Percentiles rank a stretch among this genome's conserved stretches.
These are phyloP conservation scores for Trichoderma endophyticum DNA, from an alignment of 2,329 filamentous ascomycete genomes.

Conservation along the genomic window DNA sequence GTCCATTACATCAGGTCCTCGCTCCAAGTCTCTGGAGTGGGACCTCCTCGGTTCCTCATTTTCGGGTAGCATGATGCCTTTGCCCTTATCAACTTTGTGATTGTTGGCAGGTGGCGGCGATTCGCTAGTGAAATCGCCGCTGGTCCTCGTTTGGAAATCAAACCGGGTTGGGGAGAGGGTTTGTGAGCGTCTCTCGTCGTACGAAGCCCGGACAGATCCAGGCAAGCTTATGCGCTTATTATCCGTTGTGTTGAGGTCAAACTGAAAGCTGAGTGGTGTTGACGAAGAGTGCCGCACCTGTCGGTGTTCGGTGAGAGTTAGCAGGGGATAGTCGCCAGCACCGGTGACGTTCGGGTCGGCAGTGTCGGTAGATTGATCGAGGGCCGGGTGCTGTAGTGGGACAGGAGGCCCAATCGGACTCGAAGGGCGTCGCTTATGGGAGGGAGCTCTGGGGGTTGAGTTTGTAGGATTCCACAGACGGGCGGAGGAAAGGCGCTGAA, in stretches of 20 bases:
- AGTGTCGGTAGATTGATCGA: conserved; percentile 37
- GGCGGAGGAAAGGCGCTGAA: conserved; percentile 41
- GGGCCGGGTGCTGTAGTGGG: conserved; percentile 45
- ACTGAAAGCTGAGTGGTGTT: conserved; percentile 48
- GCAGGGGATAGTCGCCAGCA: conserved; percentile 49
- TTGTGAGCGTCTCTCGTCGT: conserved; percentile 47
- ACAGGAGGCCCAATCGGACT: conserved; percentile 52
- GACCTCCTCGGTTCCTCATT: conserved; percentile 35
- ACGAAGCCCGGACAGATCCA: conserved; percentile 51
- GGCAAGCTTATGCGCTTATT: conserved; percentile 53
- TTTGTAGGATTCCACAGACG: conserved; percentile 62
- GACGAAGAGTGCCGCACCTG: conserved; percentile 44
- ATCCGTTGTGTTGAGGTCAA: conserved; percentile 45
- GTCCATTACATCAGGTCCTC: conserved; percentile 47
- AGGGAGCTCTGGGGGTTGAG: conserved; percentile 48
- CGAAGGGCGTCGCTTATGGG: conserved; percentile 47
- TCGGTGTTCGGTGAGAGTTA: conserved; percentile 49
- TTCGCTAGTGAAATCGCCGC: neutral
- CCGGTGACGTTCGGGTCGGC: conserved; percentile 38
- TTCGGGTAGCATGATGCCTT: conserved; percentile 44
- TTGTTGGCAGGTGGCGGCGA: neutral
- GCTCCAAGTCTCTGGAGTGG: conserved; percentile 53
- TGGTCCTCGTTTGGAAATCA: conserved; percentile 17
- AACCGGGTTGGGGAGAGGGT: conserved; percentile 30
- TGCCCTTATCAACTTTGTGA: conserved; percentile 50